phyloP scores from a whole-genome alignment of 78 protist species.

The slime mould (Dictyostelium discoideum) region dicty_2.7 NC_007090.3:4622001-4622500 shows the following conservation, averaged over 20 bases:
- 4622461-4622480: slow-evolving; percentile 34
- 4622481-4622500: background rate
- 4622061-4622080: background rate
- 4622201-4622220: background rate
- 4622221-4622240: slow-evolving; percentile 10
- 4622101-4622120: slow-evolving; percentile 37
- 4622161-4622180: background rate
- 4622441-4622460: slow-evolving; percentile 53
- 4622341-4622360: background rate
- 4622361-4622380: slow-evolving; percentile 15
- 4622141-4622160: slow-evolving; percentile 49
- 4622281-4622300: slow-evolving; percentile 38
- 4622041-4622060: background rate
- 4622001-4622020: background rate
- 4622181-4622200: slow-evolving; percentile 15
- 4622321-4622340: slow-evolving; percentile 40
- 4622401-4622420: slow-evolving; percentile 39
- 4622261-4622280: slow-evolving; percentile 62
- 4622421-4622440: slow-evolving; percentile 1
- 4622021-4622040: background rate
- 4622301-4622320: slow-evolving; percentile 46
- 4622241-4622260: slow-evolving; percentile 3
- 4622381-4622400: background rate
- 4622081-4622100: slow-evolving; percentile 9
- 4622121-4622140: slow-evolving; percentile 56